Evolutionary conservation across 2,329 filamentous ascomycete species (phyloP).

Genomic region (Trichoderma oligosporum): DNA sequence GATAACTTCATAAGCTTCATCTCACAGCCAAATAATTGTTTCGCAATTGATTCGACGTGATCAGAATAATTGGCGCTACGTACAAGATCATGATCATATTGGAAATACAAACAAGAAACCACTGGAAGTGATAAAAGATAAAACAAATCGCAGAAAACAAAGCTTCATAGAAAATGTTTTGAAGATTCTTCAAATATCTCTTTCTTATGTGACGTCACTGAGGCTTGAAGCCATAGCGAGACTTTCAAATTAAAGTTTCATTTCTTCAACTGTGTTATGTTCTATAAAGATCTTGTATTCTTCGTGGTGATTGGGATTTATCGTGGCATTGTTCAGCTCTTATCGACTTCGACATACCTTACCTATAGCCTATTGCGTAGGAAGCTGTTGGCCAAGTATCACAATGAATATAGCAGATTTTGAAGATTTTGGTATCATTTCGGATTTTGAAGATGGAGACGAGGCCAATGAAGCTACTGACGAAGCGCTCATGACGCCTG

Average conservation of each 20-base stretch:
- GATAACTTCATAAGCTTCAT: background rate
- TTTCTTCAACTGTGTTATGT: background rate
- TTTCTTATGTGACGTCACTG: conserved; percentile 11
- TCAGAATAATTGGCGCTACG: too few species aligned
- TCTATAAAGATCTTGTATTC: background rate
- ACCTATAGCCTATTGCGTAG: too few species aligned
- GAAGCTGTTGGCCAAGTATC: background rate
- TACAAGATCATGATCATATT: background rate
- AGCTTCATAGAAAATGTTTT: background rate
- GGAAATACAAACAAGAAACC: background rate
- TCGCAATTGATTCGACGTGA: too few species aligned
- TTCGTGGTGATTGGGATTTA: background rate
- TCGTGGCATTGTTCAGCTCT: background rate
- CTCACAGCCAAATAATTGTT: too few species aligned
- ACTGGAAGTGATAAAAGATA: too few species aligned
- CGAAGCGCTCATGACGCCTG: background rate
- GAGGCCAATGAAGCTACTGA: background rate
- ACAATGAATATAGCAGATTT: conserved; percentile 12
- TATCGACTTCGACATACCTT: too few species aligned
- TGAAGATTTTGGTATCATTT: conserved; percentile 13
- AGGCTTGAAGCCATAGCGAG: conserved; percentile 4
- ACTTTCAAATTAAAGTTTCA: conserved; percentile 3
- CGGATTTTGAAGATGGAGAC: conserved; percentile 5
- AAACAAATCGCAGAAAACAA: too few species aligned
- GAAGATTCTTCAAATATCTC: background rate